Percentiles rank a stretch among this genome's conserved stretches.
Evolutionary conservation across 1,284 basidiomycete species (phyloP).

Genomic region (Tylopilus sp.): DNA sequence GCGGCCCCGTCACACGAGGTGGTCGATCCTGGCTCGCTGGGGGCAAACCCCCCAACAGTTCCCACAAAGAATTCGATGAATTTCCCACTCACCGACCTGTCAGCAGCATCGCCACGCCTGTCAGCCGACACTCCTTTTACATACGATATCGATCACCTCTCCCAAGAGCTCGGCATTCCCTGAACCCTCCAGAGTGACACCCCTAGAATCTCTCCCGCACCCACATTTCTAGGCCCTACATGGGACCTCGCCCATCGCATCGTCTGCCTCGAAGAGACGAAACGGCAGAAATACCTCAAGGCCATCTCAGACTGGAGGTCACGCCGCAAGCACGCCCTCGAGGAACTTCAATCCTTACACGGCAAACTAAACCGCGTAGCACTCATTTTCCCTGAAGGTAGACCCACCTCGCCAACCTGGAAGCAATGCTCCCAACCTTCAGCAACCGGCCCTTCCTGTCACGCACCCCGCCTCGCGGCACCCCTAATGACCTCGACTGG

Average conservation of each 20-base stretch:
- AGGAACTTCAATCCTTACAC: slow-evolving; percentile 44
- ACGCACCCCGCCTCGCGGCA: no score
- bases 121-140: background rate
- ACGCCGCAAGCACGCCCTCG: slow-evolving; percentile 27
- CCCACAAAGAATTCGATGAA: no score
- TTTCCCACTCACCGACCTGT: no score
- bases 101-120: no score
- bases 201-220: background rate
- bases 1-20: no score
- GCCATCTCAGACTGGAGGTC: slow-evolving; percentile 18
- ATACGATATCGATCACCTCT: no score
- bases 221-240: background rate
- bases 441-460: slow-evolving; percentile 36
- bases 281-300: background rate
- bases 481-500: no score
- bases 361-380: slow-evolving; percentile 48
- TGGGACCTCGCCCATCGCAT: background rate
- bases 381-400: slow-evolving; percentile 39
- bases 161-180: background rate
- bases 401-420: slow-evolving; percentile 45
- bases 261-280: background rate
- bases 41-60: no score
- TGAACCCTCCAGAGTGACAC: background rate
- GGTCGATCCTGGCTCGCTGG: no score
- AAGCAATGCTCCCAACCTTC: slow-evolving; percentile 38